A percentile compares a stretch with the other conserved stretches of the same genome.
Evolutionary conservation across 768 basidiomycete species (phyloP).

Genomic region (Naganishia randhawae): DNA sequence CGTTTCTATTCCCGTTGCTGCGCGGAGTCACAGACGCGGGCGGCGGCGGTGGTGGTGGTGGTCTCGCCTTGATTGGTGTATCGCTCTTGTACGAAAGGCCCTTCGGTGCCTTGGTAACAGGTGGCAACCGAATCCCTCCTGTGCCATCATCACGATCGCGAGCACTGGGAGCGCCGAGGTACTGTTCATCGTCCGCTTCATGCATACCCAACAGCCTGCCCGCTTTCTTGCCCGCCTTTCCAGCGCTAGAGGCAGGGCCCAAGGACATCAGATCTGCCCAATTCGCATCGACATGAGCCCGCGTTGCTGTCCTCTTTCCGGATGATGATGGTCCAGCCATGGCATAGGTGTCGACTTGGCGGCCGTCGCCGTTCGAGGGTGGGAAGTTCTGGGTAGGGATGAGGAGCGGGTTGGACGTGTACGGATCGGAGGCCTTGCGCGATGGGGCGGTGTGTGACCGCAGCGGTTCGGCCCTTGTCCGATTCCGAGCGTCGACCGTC

Average conservation of each 20-base stretch:
- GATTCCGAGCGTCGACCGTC: no score
- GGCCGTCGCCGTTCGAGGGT: background rate
- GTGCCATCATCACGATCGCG: background rate
- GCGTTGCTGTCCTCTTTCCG: background rate
- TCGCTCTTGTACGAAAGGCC: constrained; percentile 3
- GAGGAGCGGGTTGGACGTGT: background rate
- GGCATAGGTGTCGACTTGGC: background rate
- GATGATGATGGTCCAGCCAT: background rate
- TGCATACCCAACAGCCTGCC: background rate
- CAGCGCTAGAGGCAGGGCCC: background rate
- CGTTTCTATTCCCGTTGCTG: background rate
- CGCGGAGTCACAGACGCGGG: background rate
- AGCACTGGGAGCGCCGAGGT: background rate
- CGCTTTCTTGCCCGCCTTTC: background rate
- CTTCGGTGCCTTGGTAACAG: background rate
- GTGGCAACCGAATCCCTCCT: background rate
- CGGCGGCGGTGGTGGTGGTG: background rate
- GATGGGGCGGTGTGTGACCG: background rate
- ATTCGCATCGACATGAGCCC: constrained; percentile 21
- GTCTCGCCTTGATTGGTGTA: background rate
- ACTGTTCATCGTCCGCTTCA: background rate
- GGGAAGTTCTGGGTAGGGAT: background rate
- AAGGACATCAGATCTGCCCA: constrained; percentile 22
- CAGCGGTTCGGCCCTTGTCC: background rate
- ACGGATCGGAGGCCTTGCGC: background rate